These are phyloP conservation scores for Quercus wislizeni DNA, from an alignment of 306 rosid species.

Conservation along the genomic window DNA sequence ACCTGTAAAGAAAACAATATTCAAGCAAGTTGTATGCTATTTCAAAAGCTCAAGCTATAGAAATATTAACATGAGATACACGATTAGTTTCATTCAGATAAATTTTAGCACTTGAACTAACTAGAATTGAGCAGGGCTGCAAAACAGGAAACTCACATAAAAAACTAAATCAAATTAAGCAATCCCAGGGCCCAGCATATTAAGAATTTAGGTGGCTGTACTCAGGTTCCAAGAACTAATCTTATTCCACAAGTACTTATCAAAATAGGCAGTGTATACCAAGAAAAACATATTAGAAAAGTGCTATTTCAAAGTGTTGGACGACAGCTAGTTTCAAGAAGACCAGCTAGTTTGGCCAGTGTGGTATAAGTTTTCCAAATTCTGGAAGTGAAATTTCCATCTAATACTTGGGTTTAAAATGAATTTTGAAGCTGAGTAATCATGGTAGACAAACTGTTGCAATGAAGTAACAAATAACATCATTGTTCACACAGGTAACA, in stretches of 20 bases:
- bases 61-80: not conserved
- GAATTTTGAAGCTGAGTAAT: too few relatives aligned
- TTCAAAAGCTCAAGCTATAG: not conserved
- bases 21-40: conserved; percentile 5
- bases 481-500: too few relatives aligned
- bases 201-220: not conserved
- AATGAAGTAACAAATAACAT: too few relatives aligned
- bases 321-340: too few relatives aligned
- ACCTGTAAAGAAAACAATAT: conserved; percentile 51
- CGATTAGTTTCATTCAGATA: not conserved
- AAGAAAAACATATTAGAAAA: not conserved
- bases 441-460: too few relatives aligned
- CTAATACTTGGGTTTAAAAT: too few relatives aligned
- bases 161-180: not conserved
- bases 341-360: too few relatives aligned
- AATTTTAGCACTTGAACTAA: not conserved
- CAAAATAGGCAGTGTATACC: not conserved
- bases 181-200: not conserved
- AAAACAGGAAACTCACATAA: not conserved
- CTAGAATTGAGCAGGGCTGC: not conserved
- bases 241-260: not conserved
- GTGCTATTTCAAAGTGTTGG: too few relatives aligned
- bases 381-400: too few relatives aligned
- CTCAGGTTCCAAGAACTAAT: not conserved
- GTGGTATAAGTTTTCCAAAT: too few relatives aligned